Evolutionary conservation across 805 yeast genomes (phyloP).

Genomic region (Nakazawaea siamensis): DNA sequence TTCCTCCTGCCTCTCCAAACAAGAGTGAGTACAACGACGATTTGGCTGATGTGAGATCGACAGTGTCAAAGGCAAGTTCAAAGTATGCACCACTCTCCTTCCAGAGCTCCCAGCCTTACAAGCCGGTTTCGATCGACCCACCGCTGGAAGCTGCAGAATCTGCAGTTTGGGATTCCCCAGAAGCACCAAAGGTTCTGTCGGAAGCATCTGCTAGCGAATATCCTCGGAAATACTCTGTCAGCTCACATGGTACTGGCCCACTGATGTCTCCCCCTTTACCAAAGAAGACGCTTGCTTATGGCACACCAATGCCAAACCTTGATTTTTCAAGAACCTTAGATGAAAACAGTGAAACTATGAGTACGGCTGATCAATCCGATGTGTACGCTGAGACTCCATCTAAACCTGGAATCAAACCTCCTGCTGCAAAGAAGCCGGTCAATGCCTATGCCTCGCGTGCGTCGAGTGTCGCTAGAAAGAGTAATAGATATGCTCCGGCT

Average conservation of each 20-base stretch:
- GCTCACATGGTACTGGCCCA: background rate
- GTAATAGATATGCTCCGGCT: conserved; percentile 10
- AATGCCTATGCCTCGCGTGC: conserved; percentile 3
- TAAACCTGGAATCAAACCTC: background rate
- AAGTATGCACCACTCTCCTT: conserved; percentile 8
- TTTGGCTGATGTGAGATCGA: conserved; percentile 6
- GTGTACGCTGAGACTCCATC: conserved; percentile 7
- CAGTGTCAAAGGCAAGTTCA: conserved; percentile 3
- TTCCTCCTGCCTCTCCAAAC: too few species aligned
- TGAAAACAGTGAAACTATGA: too few species aligned
- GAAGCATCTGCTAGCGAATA: too few species aligned
- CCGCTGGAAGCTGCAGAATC: too few species aligned
- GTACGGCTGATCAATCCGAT: too few species aligned
- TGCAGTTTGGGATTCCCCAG: too few species aligned
- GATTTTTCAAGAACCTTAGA: too few species aligned
- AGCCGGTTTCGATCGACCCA: too few species aligned
- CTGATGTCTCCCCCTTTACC: conserved; percentile 1
- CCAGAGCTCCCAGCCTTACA: too few species aligned
- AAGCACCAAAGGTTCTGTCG: too few species aligned
- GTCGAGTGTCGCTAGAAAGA: background rate
- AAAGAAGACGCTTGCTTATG: conserved; percentile 1
- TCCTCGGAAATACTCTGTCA: background rate
- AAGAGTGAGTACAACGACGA: conserved; percentile 8
- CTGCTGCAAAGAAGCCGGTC: conserved; percentile 1
- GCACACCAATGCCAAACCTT: background rate